Evolutionary conservation across 164 flowering plant genomes (phyloP).

Genomic region (Macadamia tetraphylla): DNA sequence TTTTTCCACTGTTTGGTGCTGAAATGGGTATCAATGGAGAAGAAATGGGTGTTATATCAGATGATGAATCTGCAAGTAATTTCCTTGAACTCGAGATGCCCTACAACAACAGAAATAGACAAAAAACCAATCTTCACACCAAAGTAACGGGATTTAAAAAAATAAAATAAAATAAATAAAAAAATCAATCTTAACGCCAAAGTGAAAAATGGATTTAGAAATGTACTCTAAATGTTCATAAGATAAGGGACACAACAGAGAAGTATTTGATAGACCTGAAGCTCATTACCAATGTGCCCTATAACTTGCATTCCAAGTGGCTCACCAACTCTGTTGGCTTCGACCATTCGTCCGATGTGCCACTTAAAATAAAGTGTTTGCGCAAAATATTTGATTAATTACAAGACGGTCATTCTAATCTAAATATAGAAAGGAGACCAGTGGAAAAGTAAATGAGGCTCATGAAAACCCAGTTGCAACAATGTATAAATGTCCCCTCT

Average conservation of each 20-base stretch:
- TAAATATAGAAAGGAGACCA: not conserved
- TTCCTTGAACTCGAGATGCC: constrained; percentile 69
- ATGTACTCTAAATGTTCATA: not conserved
- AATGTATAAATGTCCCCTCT: not conserved
- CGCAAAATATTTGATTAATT: not conserved
- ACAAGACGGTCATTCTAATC: not conserved
- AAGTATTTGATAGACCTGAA: not conserved
- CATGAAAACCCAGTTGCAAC: not conserved
- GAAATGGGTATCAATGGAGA: constrained; percentile 60
- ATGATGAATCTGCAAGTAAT: constrained; percentile 45
- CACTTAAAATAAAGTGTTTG: too few relatives aligned
- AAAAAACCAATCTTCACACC: not conserved
- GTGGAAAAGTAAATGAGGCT: too few relatives aligned
- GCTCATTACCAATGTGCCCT: not conserved
- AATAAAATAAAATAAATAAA: not conserved
- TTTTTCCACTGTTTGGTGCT: constrained; percentile 35
- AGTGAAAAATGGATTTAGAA: not conserved
- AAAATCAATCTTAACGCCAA: not conserved
- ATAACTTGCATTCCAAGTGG: too few relatives aligned
- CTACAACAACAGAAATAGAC: constrained; percentile 23
- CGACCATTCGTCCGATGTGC: too few relatives aligned
- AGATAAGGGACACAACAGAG: not conserved
- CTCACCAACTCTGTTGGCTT: too few relatives aligned
- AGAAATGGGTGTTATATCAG: constrained; percentile 46
- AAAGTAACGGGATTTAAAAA: not conserved